These are phyloP conservation scores for Neurospora sp. DNA, from an alignment of 495 filamentous ascomycete genomes.

Conservation along the genomic window DNA sequence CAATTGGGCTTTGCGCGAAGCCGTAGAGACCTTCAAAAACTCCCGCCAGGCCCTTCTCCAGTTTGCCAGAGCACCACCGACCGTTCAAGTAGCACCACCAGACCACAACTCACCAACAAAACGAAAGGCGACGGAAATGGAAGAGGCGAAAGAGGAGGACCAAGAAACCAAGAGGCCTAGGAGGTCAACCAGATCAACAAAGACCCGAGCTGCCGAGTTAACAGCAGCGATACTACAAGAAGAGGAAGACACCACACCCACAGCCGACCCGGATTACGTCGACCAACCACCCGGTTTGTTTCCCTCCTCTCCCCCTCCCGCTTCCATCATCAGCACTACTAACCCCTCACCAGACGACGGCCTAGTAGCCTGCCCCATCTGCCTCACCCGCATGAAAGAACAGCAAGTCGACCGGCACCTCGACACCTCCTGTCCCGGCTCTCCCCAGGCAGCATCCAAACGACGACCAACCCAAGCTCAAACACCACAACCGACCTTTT, in stretches of 20 bases:
- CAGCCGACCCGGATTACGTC: constrained; percentile 15
- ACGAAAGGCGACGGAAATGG: constrained; percentile 42
- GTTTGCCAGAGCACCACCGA: constrained; percentile 41
- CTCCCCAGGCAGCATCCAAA: constrained; percentile 17
- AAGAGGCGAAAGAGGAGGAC: constrained; percentile 20
- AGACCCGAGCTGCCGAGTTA: constrained; percentile 23
- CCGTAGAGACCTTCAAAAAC: constrained; percentile 67
- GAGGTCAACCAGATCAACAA: constrained; percentile 33
- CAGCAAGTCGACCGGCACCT: constrained; percentile 66
- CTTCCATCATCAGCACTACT: background rate
- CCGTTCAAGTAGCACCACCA: background rate
- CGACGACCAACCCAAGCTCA: constrained; percentile 3
- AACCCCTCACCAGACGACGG: constrained; percentile 50
- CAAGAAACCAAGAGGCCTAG: constrained; percentile 35
- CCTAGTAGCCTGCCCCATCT: constrained; percentile 74
- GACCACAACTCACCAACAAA: constrained; percentile 24
- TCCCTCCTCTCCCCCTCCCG: background rate
- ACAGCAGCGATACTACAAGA: constrained; percentile 25
- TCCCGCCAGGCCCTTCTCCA: constrained; percentile 52
- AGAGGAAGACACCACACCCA: constrained; percentile 16
- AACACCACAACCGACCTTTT: constrained; percentile 5
- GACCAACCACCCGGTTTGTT: constrained; percentile 21
- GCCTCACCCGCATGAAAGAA: constrained; percentile 63
- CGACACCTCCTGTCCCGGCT: constrained; percentile 47
- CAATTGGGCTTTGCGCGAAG: constrained; percentile 74